phyloP scores from a whole-genome alignment of 2,329 filamentous ascomycete species.

The Eutypella sp. region DNA sequence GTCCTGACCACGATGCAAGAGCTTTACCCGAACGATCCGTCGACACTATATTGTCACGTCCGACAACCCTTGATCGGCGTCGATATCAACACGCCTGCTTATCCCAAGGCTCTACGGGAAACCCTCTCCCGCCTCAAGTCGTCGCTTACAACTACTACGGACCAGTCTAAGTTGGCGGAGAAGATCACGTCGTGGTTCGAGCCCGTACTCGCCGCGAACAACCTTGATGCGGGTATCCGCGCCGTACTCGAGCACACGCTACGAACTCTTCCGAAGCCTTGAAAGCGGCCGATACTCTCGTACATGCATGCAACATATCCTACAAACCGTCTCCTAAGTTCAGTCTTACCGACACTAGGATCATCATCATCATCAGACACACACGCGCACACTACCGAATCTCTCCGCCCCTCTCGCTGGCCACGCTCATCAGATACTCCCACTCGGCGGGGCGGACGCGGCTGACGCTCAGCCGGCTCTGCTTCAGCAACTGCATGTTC shows the following conservation, averaged over 20 bases:
- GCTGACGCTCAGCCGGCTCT: constrained; percentile 77
- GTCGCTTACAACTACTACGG: constrained; percentile 38
- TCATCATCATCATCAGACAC: background rate
- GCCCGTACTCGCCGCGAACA: constrained; percentile 41
- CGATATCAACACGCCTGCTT: constrained; percentile 58
- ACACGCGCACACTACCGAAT: constrained; percentile 7
- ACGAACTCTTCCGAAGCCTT: constrained; percentile 20
- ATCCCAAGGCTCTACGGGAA: constrained; percentile 65
- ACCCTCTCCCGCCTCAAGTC: constrained; percentile 59
- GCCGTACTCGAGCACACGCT: constrained; percentile 51
- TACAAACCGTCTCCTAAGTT: too few species aligned
- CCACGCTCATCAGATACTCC: constrained; percentile 54
- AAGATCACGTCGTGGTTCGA: constrained; percentile 53
- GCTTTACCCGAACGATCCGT: constrained; percentile 54
- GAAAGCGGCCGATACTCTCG: constrained; percentile 7
- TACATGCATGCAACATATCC: too few species aligned
- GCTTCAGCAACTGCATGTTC: constrained; percentile 78
- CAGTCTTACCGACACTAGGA: too few species aligned
- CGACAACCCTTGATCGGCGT: constrained; percentile 66
- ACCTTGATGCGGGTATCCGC: constrained; percentile 51
- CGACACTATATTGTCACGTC: constrained; percentile 66
- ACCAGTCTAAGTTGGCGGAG: constrained; percentile 39
- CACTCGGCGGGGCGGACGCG: constrained; percentile 62
- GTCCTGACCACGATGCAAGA: constrained; percentile 62
- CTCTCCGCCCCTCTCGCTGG: constrained; percentile 31